Base-by-base conservation (phyloP, 768 basidiomycete genomes). In the Boletus fagicola region DNA sequence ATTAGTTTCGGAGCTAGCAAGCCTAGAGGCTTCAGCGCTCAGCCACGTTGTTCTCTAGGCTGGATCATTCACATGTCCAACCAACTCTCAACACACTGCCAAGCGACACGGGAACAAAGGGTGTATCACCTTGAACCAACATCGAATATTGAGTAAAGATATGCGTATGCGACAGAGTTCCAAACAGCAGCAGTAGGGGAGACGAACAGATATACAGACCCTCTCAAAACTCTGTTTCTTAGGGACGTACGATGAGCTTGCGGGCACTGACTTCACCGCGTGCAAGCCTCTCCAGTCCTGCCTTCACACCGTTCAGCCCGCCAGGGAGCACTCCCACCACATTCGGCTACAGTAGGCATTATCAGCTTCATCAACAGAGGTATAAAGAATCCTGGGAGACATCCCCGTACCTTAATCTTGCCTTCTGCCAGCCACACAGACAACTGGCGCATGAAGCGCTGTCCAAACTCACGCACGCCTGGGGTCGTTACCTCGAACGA, bases 341-440 rank as follows among this genome's bases (percentile, higher is more conserved):
- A 16, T 59, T 59, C 11, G 49, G 57, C 57, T 60, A 20, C 31
- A 26, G 15, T 9, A 13, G 4, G 8, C 15, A 18, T 18, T 5
- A 12, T 10, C 39, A 43, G 6, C 22, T 15, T 28, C 22, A 18
- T 26, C 11, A 26, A 18, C 18, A 18, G n/a, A 9, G 18, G 38
- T n/a, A 18, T 18, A n/a, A n/a, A 39, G 38, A 39, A n/a, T 18
- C 38, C 18, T n/a, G 2, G 38, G 7, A 24, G 2, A 33, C 20
- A 30, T 16, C 1, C 7, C 49, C 52, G 4, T 22, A 60, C 62
- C 57, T 64, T 61, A 33, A 64, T 58, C 20, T 39, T 54, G 13
- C 51, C 58, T 16, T 59, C 61, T 0, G 57, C 55, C 5, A 57
- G 40, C 58, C 49, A 57, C 38, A 36, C 20, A 2, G 61, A 53